Conservation (phyloP, 495 filamentous ascomycete species). For the Neohortaea acidophila region DNA sequence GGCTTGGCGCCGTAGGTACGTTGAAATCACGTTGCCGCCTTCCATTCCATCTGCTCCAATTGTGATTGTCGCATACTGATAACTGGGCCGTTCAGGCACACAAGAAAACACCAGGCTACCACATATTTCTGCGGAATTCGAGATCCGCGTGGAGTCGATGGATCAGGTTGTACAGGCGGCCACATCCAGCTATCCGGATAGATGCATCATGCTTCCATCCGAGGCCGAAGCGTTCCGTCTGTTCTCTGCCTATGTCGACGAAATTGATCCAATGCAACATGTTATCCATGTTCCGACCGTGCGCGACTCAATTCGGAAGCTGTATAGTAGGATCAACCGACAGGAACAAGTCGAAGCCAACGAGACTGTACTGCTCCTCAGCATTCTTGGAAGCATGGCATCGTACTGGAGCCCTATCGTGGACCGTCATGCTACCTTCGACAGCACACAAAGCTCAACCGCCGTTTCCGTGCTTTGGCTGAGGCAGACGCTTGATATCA, state of each 20-base stretch:
- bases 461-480: slow-evolving; percentile 7
- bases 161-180: not conserved
- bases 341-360: not conserved
- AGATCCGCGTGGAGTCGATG: not conserved
- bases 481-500: slow-evolving; percentile 1
- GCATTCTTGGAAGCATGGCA: slow-evolving; percentile 6
- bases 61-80: not conserved
- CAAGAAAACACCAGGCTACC: not conserved
- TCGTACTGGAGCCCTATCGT: slow-evolving; percentile 2
- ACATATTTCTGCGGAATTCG: not conserved
- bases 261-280: slow-evolving; percentile 11
- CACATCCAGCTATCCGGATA: not conserved
- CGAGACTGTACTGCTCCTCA: slow-evolving; percentile 2
- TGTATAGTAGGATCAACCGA: not conserved
- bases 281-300: slow-evolving; percentile 9
- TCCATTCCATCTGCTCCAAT: not conserved
- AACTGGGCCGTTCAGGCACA: not conserved
- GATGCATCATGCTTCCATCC: not conserved
- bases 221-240: no score
- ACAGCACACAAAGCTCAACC: not conserved
- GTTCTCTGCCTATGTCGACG: no score
- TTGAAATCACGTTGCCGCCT: not conserved
- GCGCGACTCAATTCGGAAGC: not conserved
- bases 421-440: not conserved
- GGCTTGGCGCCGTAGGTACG: not conserved